Conservation (phyloP, 2,329 filamentous ascomycete genomes). For the Magnaporthiopsis incrustans region DNA sequence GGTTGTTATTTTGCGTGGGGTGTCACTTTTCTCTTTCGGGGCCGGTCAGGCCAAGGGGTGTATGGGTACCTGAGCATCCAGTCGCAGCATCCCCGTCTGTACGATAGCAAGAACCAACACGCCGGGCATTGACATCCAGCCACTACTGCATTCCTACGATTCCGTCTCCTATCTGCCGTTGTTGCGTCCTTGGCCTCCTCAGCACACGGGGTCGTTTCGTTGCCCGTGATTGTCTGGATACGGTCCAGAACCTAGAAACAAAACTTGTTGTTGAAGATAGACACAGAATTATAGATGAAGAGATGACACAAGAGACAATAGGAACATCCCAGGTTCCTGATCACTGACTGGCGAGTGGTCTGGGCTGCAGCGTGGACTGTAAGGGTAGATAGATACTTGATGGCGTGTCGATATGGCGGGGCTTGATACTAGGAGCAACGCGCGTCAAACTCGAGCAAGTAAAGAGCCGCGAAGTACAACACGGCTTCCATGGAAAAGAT, state of each 20-base stretch:
- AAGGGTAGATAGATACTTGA: not conserved
- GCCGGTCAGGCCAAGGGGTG: slow-evolving; percentile 9
- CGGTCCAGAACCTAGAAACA: not conserved
- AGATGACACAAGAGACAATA: not conserved
- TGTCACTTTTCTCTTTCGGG: not conserved
- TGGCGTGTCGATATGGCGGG: not conserved
- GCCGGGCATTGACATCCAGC: not conserved
- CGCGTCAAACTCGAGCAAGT: not conserved
- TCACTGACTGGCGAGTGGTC: no score
- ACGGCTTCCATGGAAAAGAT: not conserved
- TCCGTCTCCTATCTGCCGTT: not conserved
- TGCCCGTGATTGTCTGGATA: no score
- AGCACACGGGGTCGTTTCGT: not conserved
- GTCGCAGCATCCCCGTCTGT: not conserved
- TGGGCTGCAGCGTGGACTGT: no score
- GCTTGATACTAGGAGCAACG: not conserved
- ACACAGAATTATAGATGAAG: not conserved
- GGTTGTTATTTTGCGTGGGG: not conserved
- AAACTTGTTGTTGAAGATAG: not conserved
- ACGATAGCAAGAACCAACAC: not conserved
- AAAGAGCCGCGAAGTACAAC: not conserved
- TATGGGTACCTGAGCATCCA: slow-evolving; percentile 22
- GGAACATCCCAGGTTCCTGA: no score
- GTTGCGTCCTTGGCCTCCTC: not conserved
- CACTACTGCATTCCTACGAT: not conserved